phyloP scores from a whole-genome alignment of 805 yeast species.

The Metschnikowia drakensbergensis region DNA sequence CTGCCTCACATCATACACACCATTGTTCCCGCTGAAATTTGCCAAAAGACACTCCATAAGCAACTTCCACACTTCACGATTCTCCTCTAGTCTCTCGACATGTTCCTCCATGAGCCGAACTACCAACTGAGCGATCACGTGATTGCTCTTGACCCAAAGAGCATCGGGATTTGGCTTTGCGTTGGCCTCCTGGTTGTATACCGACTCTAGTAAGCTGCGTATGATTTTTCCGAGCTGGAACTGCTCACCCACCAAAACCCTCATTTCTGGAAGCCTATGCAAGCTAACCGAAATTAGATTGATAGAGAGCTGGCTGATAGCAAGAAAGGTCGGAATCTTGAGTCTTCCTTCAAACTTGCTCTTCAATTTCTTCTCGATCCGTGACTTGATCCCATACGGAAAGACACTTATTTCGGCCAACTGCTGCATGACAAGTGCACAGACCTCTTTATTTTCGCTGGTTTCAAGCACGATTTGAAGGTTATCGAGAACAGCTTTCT shows the following conservation, averaged over 20 bases:
- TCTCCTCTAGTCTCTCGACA: slow-evolving; percentile 6
- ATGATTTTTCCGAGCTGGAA: slow-evolving; percentile 38
- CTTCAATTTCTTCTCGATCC: slow-evolving; percentile 52
- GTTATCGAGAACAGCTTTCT: slow-evolving; percentile 51
- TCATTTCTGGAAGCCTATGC: slow-evolving; percentile 24
- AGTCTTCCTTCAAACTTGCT: slow-evolving; percentile 31
- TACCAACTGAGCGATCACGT: slow-evolving; percentile 36
- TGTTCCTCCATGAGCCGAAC: slow-evolving; percentile 24
- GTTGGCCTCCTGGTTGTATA: slow-evolving; percentile 42
- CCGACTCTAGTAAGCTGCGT: slow-evolving; percentile 50
- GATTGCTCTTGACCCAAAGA: slow-evolving; percentile 51
- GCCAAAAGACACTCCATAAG: slow-evolving; percentile 40
- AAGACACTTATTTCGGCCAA: slow-evolving; percentile 49
- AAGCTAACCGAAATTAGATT: slow-evolving; percentile 39
- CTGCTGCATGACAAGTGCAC: slow-evolving; percentile 49
- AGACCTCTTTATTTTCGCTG: slow-evolving; percentile 27
- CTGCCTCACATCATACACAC: slow-evolving; percentile 42
- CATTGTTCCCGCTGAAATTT: slow-evolving; percentile 39
- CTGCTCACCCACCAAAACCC: slow-evolving; percentile 40
- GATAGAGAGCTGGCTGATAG: slow-evolving; percentile 50
- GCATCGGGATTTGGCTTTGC: slow-evolving; percentile 27
- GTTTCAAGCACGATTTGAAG: slow-evolving; percentile 30
- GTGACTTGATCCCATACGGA: slow-evolving; percentile 58
- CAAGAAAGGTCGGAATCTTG: slow-evolving; percentile 61
- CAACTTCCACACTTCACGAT: slow-evolving; percentile 36